phyloP scores from a whole-genome alignment of 2,329 filamentous ascomycete genomes.

The Verticillium dahliae region DNA sequence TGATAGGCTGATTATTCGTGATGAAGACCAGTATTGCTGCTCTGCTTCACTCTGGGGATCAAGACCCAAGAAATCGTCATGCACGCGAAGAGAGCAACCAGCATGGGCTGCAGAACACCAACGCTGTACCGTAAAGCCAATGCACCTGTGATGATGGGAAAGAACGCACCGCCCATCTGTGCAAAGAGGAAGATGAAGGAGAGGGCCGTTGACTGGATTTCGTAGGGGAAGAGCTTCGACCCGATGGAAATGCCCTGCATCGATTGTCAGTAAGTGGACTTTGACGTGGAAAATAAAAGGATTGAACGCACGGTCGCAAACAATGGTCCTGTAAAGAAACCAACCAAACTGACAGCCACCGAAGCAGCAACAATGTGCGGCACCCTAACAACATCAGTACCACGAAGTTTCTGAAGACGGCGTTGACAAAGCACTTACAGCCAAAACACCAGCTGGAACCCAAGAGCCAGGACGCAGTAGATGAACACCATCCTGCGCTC shows the following conservation, averaged over 20 bases:
- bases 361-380: slow-evolving; percentile 41
- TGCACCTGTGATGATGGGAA: slow-evolving; percentile 48
- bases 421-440: slow-evolving; percentile 25
- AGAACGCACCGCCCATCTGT: slow-evolving; percentile 47
- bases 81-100: slow-evolving; percentile 34
- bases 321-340: slow-evolving; percentile 51
- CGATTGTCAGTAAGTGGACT: neutral
- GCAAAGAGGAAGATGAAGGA: slow-evolving; percentile 50
- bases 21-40: slow-evolving; percentile 21
- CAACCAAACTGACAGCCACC: slow-evolving; percentile 45
- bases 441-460: slow-evolving; percentile 54
- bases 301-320: slow-evolving; percentile 43
- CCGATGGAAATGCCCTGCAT: slow-evolving; percentile 45
- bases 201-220: slow-evolving; percentile 27
- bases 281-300: neutral
- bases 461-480: slow-evolving; percentile 45
- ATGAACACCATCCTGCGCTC: slow-evolving; percentile 50
- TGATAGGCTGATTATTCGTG: slow-evolving; percentile 18
- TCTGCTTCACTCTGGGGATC: slow-evolving; percentile 28
- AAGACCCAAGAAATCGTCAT: slow-evolving; percentile 41
- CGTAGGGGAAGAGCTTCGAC: slow-evolving; percentile 39
- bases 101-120: too few relatives aligned
- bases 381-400: slow-evolving; percentile 17
- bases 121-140: slow-evolving; percentile 27
- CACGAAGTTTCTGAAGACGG: neutral